Conservation (phyloP, 2,329 filamentous ascomycete genomes). For the Aspergillus texensis region DNA sequence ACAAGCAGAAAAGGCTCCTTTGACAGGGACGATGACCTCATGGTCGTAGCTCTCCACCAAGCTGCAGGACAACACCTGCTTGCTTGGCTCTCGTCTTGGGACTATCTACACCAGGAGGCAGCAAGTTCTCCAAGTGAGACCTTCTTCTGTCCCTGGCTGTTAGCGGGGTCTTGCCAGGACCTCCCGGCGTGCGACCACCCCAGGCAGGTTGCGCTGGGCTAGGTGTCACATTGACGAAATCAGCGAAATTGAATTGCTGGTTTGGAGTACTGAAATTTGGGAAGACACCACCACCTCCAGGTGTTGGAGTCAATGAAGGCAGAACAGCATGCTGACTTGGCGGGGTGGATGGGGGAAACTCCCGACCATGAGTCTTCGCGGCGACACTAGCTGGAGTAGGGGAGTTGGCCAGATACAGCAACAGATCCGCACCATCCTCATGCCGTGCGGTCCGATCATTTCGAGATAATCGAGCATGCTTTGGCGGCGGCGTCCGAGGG, state of each 20-base stretch:
- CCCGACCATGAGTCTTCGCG: constrained; percentile 49
- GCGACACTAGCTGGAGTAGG: constrained; percentile 76
- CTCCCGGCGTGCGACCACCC: constrained; percentile 60
- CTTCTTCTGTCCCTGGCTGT: constrained; percentile 69
- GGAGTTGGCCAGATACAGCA: constrained; percentile 86
- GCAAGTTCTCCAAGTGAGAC: constrained; percentile 80
- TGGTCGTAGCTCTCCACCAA: constrained; percentile 65
- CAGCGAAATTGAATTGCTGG: constrained; percentile 87
- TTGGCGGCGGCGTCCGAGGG: constrained; percentile 76
- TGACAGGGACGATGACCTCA: constrained; percentile 28
- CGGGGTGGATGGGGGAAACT: constrained; percentile 71
- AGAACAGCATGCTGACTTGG: constrained; percentile 63
- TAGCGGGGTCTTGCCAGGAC: constrained; percentile 67
- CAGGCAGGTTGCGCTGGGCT: constrained; percentile 89
- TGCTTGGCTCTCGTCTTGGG: constrained; percentile 46
- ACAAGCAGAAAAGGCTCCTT: constrained; percentile 15
- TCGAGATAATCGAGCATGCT: constrained; percentile 55
- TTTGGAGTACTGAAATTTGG: constrained; percentile 75
- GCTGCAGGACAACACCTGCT: constrained; percentile 63
- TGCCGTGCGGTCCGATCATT: constrained; percentile 58
- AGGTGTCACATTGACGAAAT: constrained; percentile 96
- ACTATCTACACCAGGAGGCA: constrained; percentile 56
- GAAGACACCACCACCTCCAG: constrained; percentile 74
- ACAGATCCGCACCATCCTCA: constrained; percentile 78
- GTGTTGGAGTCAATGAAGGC: constrained; percentile 57